A percentile compares a stretch with the other conserved stretches of the same genome.
Evolutionary conservation across 75 land plant species (phyloP).

Genomic region (Ceratopteris richardii): DNA sequence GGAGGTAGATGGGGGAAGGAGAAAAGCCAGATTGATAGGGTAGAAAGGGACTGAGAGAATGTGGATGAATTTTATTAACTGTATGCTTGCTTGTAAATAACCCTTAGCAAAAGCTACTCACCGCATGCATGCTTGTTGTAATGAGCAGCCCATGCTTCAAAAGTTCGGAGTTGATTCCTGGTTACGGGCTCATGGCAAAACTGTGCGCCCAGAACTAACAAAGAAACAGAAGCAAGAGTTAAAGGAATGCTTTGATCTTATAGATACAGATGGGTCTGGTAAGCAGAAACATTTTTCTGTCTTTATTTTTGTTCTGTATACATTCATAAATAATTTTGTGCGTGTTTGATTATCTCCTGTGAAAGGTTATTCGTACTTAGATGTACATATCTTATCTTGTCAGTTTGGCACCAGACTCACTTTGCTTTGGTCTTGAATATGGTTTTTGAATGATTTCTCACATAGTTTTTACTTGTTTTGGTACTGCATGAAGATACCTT

Average conservation of each 20-base stretch:
- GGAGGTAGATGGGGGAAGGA: neutral
- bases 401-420: too few species aligned
- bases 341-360: neutral
- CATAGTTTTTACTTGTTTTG: too few species aligned
- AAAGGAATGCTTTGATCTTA: slow-evolving; percentile 36
- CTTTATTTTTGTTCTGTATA: neutral
- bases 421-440: too few species aligned
- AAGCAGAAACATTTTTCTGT: neutral
- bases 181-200: slow-evolving; percentile 33
- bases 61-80: neutral
- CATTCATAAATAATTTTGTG: slow-evolving; percentile 4
- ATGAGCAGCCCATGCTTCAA: slow-evolving; percentile 5
- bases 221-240: slow-evolving; percentile 28
- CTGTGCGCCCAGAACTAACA: slow-evolving; percentile 30
- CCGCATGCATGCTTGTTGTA: too few species aligned
- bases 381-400: too few species aligned
- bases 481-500: too few species aligned
- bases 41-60: neutral
- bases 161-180: slow-evolving; percentile 13
- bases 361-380: too few species aligned
- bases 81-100: too few species aligned
- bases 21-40: neutral
- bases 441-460: too few species aligned
- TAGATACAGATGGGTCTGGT: slow-evolving; percentile 40
- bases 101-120: too few species aligned